phyloP scores from a whole-genome alignment of 139 green algal species.

The Diplosphaera chodatii region DNA sequence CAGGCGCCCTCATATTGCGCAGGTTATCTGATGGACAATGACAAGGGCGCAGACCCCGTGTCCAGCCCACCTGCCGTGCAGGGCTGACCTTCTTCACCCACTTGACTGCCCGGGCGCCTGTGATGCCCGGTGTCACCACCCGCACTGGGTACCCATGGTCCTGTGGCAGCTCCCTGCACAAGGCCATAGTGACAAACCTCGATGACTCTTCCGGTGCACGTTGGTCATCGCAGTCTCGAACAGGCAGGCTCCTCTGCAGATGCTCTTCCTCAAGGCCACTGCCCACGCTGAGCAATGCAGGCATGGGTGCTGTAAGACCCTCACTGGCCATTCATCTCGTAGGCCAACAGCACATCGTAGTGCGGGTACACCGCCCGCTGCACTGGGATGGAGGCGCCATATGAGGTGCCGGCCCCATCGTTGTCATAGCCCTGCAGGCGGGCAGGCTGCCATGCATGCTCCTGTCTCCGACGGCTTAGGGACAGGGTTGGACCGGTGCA shows the following conservation, averaged over 20 bases:
- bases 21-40: too few relatives aligned
- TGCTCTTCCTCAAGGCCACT: too few relatives aligned
- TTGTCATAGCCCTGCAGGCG: conserved; percentile 12
- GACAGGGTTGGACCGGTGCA: not conserved
- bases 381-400: conserved; percentile 69
- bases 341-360: conserved; percentile 81
- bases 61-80: conserved; percentile 25
- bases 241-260: not conserved
- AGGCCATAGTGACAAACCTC: too few relatives aligned
- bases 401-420: conserved; percentile 24
- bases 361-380: conserved; percentile 43
- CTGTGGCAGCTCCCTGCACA: conserved; percentile 37
- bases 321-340: conserved; percentile 86
- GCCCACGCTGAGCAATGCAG: too few relatives aligned
- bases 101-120: conserved; percentile 74
- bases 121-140: conserved; percentile 65
- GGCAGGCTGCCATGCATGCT: not conserved
- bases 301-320: too few relatives aligned
- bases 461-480: not conserved
- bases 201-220: not conserved
- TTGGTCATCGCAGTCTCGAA: too few relatives aligned
- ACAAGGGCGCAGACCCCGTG: too few relatives aligned
- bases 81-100: conserved; percentile 63
- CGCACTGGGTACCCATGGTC: conserved; percentile 81
- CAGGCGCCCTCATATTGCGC: too few relatives aligned